These are phyloP conservation scores for Drechslera avenae DNA, from an alignment of 2,329 filamentous ascomycete species.

Conservation along the genomic window DNA sequence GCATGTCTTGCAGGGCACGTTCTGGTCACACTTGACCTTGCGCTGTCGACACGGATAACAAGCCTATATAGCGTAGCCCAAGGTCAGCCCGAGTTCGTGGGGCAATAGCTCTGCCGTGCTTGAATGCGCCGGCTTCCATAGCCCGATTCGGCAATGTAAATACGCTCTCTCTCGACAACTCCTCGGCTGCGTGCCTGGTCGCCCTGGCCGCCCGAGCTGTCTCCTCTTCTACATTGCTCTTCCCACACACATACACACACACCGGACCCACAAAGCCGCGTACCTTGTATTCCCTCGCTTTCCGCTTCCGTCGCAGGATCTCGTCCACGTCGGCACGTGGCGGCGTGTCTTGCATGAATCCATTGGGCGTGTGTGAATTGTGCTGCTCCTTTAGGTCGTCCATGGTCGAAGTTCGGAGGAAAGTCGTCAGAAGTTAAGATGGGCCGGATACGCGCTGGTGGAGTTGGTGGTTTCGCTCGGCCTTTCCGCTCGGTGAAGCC, in stretches of 20 bases:
- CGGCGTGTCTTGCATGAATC: conserved; percentile 43
- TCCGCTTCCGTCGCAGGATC: conserved; percentile 56
- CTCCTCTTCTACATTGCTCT: neutral
- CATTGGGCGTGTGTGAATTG: conserved; percentile 27
- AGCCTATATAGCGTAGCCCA: conserved; percentile 37
- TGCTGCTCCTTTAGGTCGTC: conserved; percentile 37
- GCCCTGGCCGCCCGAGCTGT: neutral
- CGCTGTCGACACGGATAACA: conserved; percentile 58
- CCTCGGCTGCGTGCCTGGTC: neutral
- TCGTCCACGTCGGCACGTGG: conserved; percentile 56
- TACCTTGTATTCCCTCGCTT: conserved; percentile 58
- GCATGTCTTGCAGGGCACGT: conserved; percentile 57
- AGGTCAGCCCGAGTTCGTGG: conserved; percentile 28
- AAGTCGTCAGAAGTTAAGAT: conserved; percentile 21
- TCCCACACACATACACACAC: too few relatives aligned
- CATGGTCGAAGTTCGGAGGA: conserved; percentile 32
- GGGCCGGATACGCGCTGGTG: conserved; percentile 24
- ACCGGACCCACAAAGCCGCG: conserved; percentile 16
- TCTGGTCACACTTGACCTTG: conserved; percentile 56
- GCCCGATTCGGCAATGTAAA: conserved; percentile 22
- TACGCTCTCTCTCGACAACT: conserved; percentile 2
- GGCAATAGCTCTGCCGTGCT: conserved; percentile 13
- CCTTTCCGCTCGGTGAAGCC: conserved; percentile 21
- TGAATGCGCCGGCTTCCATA: conserved; percentile 21
- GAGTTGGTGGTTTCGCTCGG: conserved; percentile 15